Conservation (phyloP, 2,329 filamentous ascomycete species). For the Lachnellula suecica region DNA sequence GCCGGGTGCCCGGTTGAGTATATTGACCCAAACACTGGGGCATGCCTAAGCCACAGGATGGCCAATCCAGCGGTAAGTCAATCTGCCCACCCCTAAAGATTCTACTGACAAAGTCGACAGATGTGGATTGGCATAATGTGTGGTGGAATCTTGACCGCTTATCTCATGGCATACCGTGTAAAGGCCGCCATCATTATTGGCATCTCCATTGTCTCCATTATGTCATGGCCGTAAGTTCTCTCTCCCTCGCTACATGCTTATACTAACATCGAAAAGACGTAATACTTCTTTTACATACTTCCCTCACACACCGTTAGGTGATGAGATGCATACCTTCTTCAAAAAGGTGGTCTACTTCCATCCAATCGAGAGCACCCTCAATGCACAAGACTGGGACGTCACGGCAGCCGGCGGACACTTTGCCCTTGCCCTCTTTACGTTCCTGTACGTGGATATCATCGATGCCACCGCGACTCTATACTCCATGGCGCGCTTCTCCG, state of each 20-base stretch:
- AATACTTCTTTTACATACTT: conserved; percentile 72
- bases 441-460: conserved; percentile 78
- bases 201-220: conserved; percentile 68
- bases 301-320: conserved; percentile 61
- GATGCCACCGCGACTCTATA: conserved; percentile 77
- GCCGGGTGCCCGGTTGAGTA: conserved; percentile 68
- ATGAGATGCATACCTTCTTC: conserved; percentile 70
- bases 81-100: not conserved
- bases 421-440: conserved; percentile 70
- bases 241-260: not conserved
- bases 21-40: conserved; percentile 44
- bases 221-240: conserved; percentile 68
- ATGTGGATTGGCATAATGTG: conserved; percentile 85
- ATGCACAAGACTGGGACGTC: conserved; percentile 66
- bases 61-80: conserved; percentile 64
- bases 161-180: conserved; percentile 77
- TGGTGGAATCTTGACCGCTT: conserved; percentile 74
- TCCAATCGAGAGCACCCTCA: conserved; percentile 63
- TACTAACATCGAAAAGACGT: conserved; percentile 42
- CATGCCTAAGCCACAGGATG: conserved; percentile 66
- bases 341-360: conserved; percentile 70
- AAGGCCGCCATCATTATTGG: conserved; percentile 75
- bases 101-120: conserved; percentile 34
- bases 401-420: conserved; percentile 54
- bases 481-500: conserved; percentile 77